These are phyloP conservation scores for Dryas drummondii DNA, from an alignment of 306 rosid species.

Conservation along the genomic window DNA sequence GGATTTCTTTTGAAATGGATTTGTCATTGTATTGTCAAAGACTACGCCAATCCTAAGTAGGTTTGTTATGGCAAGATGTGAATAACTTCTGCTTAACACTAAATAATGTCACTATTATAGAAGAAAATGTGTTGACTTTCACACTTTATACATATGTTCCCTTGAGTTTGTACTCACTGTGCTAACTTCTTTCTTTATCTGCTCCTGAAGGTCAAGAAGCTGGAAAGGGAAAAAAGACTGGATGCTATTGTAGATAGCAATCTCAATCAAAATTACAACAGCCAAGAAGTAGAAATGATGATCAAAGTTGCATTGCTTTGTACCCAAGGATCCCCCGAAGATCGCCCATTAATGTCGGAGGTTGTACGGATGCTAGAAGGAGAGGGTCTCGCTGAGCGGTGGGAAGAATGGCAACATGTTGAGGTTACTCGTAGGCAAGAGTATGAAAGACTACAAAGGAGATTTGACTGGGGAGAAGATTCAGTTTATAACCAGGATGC, in stretches of 20 bases:
- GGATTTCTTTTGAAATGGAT: neutral
- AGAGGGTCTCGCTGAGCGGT: conserved; percentile 97
- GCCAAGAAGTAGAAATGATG: conserved; percentile 91
- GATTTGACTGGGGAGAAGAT: conserved; percentile 99
- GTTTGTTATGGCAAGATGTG: neutral
- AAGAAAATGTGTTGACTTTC: neutral
- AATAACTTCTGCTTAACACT: neutral
- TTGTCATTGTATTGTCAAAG: neutral
- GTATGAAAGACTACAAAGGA: conserved; percentile 82
- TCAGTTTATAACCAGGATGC: conserved; percentile 87
- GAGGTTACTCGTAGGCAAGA: conserved; percentile 91
- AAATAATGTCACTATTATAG: neutral
- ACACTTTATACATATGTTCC: neutral
- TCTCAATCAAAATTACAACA: conserved; percentile 53
- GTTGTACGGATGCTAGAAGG: conserved; percentile 98
- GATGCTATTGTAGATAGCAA: conserved; percentile 81
- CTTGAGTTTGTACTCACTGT: conserved; percentile 16
- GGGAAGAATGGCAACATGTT: conserved; percentile 97
- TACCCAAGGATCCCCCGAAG: conserved; percentile 93
- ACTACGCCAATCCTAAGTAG: neutral
- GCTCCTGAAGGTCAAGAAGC: conserved; percentile 75
- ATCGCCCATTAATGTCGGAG: conserved; percentile 93
- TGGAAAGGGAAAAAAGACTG: conserved; percentile 81
- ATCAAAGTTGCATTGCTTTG: conserved; percentile 91
- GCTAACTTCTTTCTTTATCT: conserved; percentile 12